Evolutionary conservation across 1,139 yeast species (phyloP), one percentile per base, ranked within the genome.

Genomic region (Geotrichum europaeum): DNA sequence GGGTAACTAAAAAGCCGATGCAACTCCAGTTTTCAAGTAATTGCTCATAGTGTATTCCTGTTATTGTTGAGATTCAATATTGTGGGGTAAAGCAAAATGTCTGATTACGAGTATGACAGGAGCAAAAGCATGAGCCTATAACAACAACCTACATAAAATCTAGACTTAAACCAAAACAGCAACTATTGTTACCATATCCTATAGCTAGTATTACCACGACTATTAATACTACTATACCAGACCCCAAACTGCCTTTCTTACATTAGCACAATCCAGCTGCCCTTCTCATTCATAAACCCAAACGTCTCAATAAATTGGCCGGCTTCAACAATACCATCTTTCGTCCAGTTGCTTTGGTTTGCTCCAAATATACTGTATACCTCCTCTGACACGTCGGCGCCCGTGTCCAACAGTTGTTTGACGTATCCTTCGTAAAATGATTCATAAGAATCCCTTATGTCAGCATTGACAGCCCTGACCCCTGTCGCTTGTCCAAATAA

Each of bases 281-380:
- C 57, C 20, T 54, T 47, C n/a, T 36, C 25, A 30, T 54, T 47
- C 15, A 45, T 53, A 55, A 49, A 49, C 36, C 53, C 58, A 49
- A 22, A 49, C 20, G 49, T 36, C 40, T 56, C 58, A n/a, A 50
- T 54, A 24, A 47, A 56, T 28, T 47, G 50, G 20, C 58, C 58
- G 12, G 34, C 50, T 20, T 50, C 28, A 20, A 56, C 54, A 25
- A 51, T 40, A 15, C 36, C n/a, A 5, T 47, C 51, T 30, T 45
- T 45, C 2, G 30, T 54, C 57, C 57, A 54, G 10, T n/a, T n/a
- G 20, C 18, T 40, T 40, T 18, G 47, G 9, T 51, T 51, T 25
- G 36, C 24, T 36, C 57, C 57, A 45, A 54, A 54, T 4, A 45
- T 47, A 28, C 34, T 40, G 47, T 40, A 40, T n/a, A 40, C 22